Percentiles rank a stretch among this genome's conserved stretches.
phyloP scores from a whole-genome alignment of 768 basidiomycete species.

The Sutorius australiensis region DNA sequence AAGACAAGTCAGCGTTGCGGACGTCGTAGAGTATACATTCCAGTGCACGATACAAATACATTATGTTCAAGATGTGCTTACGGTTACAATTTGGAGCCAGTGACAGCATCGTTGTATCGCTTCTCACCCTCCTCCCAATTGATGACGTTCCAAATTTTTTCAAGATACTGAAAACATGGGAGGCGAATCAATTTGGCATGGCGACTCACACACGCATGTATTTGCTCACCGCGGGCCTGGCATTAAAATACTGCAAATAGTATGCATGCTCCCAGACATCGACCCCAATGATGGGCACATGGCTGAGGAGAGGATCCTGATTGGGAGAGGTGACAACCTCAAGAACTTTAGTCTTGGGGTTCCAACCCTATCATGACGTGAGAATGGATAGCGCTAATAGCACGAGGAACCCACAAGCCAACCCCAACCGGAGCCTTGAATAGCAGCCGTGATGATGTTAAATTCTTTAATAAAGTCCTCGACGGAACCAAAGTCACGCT shows the following conservation, averaged over 20 bases:
- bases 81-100: conserved; percentile 35
- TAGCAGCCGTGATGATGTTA: conserved; percentile 77
- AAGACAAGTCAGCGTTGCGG: neutral
- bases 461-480: conserved; percentile 78
- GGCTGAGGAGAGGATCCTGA: conserved; percentile 85
- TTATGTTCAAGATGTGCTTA: neutral
- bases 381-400: neutral
- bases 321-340: conserved; percentile 91
- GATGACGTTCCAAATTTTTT: conserved; percentile 71
- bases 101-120: conserved; percentile 48
- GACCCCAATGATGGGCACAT: conserved; percentile 83
- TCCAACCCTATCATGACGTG: conserved; percentile 53
- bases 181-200: neutral
- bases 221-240: conserved; percentile 79
- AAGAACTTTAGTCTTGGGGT: conserved; percentile 64
- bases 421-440: conserved; percentile 96
- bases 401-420: conserved; percentile 70
- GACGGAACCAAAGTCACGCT: conserved; percentile 60
- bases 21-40: neutral
- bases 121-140: conserved; percentile 74
- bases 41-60: conserved; percentile 10
- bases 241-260: conserved; percentile 96
- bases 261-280: conserved; percentile 97
- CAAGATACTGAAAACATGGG: conserved; percentile 51
- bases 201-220: neutral